phyloP scores from a whole-genome alignment of 140 eudicot species.

The Cichorium intybus region DNA sequence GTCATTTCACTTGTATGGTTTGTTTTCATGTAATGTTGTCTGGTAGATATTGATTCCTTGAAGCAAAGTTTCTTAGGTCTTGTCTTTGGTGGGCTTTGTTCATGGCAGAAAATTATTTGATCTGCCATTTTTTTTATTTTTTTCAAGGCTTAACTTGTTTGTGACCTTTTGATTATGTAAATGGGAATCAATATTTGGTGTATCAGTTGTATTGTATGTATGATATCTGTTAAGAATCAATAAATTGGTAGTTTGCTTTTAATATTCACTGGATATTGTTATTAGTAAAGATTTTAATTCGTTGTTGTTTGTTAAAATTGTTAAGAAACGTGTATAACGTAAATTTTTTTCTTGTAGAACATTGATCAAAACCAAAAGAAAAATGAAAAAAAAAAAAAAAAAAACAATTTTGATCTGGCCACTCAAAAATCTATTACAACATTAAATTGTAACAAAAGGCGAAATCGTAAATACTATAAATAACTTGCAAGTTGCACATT shows the following conservation, averaged over 20 bases:
- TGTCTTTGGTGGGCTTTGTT: constrained; percentile 57
- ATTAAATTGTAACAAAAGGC: no score
- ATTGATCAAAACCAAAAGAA: no score
- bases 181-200: constrained; percentile 28
- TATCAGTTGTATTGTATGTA: constrained; percentile 20
- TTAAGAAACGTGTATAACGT: no score
- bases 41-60: constrained; percentile 24
- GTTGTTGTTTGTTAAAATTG: no score
- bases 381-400: no score
- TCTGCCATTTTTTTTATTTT: constrained; percentile 50
- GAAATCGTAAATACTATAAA: no score
- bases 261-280: no score
- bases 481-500: neutral
- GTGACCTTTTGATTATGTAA: constrained; percentile 37
- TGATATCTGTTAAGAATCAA: constrained; percentile 14
- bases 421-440: no score
- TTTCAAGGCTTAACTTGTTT: constrained; percentile 51
- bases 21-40: constrained; percentile 7
- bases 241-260: constrained; percentile 20
- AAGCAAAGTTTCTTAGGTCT: constrained; percentile 26
- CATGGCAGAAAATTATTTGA: constrained; percentile 19
- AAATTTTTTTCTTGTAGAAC: no score
- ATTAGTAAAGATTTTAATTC: no score
- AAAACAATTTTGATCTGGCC: no score
- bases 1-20: constrained; percentile 12